Evolutionary conservation across 108 stramenopile species (phyloP).

Genomic region (Halocafeteria seosinensis): DNA sequence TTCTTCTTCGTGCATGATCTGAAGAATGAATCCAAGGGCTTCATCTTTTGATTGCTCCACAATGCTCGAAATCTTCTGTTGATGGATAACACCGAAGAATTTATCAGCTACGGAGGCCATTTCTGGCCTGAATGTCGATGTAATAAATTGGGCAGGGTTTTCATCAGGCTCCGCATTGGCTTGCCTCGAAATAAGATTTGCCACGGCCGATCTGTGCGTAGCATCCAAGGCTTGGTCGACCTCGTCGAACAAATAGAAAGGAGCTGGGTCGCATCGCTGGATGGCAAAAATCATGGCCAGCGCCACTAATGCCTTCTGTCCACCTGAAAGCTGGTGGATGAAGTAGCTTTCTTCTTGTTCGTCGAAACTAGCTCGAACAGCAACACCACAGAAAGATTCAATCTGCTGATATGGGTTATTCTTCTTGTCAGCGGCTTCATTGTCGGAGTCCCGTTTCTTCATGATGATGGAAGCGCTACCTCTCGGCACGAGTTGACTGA

Average conservation of each 20-base stretch:
- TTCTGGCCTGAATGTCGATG: constrained; percentile 93
- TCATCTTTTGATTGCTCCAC: not conserved
- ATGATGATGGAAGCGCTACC: constrained; percentile 83
- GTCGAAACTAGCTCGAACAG: constrained; percentile 74
- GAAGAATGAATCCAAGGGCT: not conserved
- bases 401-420: constrained; percentile 25
- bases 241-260: constrained; percentile 98
- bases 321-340: constrained; percentile 86
- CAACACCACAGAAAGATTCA: constrained; percentile 63
- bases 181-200: constrained; percentile 76
- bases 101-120: constrained; percentile 60
- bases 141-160: constrained; percentile 93
- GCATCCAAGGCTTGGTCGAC: constrained; percentile 86
- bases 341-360: constrained; percentile 53
- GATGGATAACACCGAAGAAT: constrained; percentile 23
- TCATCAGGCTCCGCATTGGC: constrained; percentile 48
- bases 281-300: constrained; percentile 95
- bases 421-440: not conserved
- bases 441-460: constrained; percentile 7
- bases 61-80: not conserved
- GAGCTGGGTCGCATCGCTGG: constrained; percentile 92
- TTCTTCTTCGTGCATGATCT: not conserved
- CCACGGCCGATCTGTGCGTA: constrained; percentile 80
- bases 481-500: constrained; percentile 82
- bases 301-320: constrained; percentile 97